Percentiles rank a stretch among this genome's conserved stretches.
phyloP scores from a whole-genome alignment of 2,329 filamentous ascomycete genomes.

The Fonsecaea pedrosoi region DNA sequence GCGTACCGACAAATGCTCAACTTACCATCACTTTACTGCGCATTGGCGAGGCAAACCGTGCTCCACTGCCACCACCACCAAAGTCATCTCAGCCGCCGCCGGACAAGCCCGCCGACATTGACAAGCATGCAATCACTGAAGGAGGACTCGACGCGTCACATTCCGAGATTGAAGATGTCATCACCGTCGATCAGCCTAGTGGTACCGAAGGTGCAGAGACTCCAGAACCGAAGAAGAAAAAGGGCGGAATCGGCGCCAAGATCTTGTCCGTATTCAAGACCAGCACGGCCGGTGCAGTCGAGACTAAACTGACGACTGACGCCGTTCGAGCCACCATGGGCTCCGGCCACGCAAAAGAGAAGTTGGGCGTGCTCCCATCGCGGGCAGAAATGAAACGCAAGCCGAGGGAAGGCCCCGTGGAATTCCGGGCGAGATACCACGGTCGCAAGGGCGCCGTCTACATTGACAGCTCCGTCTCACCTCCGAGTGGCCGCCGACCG shows the following conservation, averaged over 20 bases:
- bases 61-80: slow-evolving; percentile 72
- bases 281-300: slow-evolving; percentile 73
- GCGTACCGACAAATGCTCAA: slow-evolving; percentile 85
- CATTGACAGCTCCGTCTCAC: slow-evolving; percentile 56
- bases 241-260: slow-evolving; percentile 57
- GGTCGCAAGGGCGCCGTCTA: slow-evolving; percentile 76
- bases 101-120: slow-evolving; percentile 58
- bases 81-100: slow-evolving; percentile 53
- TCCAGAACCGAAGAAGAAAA: slow-evolving; percentile 45
- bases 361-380: slow-evolving; percentile 71
- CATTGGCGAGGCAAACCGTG: slow-evolving; percentile 80
- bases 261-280: slow-evolving; percentile 72
- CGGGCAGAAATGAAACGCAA: slow-evolving; percentile 50
- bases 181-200: slow-evolving; percentile 59
- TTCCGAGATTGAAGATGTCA: slow-evolving; percentile 71
- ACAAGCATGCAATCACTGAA: slow-evolving; percentile 60
- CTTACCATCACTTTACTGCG: slow-evolving; percentile 80
- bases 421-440: slow-evolving; percentile 74
- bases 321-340: slow-evolving; percentile 70
- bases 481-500: slow-evolving; percentile 62
- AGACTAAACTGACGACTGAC: slow-evolving; percentile 74
- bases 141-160: slow-evolving; percentile 67
- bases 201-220: slow-evolving; percentile 47
- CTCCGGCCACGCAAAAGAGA: slow-evolving; percentile 68
- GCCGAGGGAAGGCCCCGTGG: slow-evolving; percentile 67